Percentiles rank a stretch among this genome's conserved stretches.
These are phyloP conservation scores for Boletus semigastroideus DNA, from an alignment of 1,284 basidiomycete genomes.

Conservation along the genomic window DNA sequence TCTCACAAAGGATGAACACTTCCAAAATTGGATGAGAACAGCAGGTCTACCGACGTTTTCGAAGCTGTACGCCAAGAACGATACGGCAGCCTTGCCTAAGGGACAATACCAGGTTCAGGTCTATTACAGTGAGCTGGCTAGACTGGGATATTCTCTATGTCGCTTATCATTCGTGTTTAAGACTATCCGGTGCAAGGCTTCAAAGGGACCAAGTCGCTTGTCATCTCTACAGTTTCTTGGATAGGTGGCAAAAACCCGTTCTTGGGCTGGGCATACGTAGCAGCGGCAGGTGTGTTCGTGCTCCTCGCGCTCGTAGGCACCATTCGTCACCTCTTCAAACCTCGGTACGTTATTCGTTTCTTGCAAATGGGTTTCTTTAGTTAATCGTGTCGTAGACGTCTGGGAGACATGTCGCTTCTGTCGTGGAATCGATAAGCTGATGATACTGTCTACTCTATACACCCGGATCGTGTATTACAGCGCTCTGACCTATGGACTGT, in stretches of 20 bases:
- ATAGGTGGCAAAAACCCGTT: slow-evolving; percentile 98
- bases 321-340: slow-evolving; percentile 90
- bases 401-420: slow-evolving; percentile 82
- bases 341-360: slow-evolving; percentile 65
- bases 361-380: not conserved
- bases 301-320: slow-evolving; percentile 86
- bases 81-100: slow-evolving; percentile 66
- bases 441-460: slow-evolving; percentile 17
- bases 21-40: slow-evolving; percentile 99
- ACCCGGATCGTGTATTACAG: slow-evolving; percentile 27
- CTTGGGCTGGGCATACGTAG: slow-evolving; percentile 96
- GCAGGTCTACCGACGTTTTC: slow-evolving; percentile 96
- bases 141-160: not conserved
- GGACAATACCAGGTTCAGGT: slow-evolving; percentile 81
- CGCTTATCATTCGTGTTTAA: slow-evolving; percentile 35
- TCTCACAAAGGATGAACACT: slow-evolving; percentile 83
- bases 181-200: slow-evolving; percentile 94
- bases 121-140: slow-evolving; percentile 70
- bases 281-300: slow-evolving; percentile 84
- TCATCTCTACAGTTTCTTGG: slow-evolving; percentile 97
- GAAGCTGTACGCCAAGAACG: slow-evolving; percentile 93
- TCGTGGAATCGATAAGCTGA: slow-evolving; percentile 74
- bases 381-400: slow-evolving; percentile 45
- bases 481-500: slow-evolving; percentile 8
- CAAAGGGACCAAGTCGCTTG: slow-evolving; percentile 94